Evolutionary conservation across 768 basidiomycete species (phyloP).

Genomic region (Trametes cingulata): DNA sequence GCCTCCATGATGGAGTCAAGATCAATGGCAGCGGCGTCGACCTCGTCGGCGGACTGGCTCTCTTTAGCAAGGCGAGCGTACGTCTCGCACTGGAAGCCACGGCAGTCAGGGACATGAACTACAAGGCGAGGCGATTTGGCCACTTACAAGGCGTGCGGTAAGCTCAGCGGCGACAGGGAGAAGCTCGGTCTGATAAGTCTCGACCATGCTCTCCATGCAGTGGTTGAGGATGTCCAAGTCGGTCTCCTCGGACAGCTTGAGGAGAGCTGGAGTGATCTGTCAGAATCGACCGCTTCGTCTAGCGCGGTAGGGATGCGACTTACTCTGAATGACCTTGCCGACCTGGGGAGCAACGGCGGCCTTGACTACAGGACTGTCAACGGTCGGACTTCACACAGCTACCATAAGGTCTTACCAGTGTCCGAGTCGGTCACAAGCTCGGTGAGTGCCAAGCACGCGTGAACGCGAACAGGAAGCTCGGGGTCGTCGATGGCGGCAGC

Average conservation of each 20-base stretch:
- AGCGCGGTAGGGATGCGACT: neutral
- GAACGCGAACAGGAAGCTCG: constrained; percentile 82
- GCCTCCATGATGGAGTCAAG: constrained; percentile 52
- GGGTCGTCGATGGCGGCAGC: constrained; percentile 71
- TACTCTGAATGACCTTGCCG: constrained; percentile 86
- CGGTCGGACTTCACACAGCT: neutral
- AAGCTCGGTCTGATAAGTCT: constrained; percentile 81
- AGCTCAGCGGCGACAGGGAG: constrained; percentile 84
- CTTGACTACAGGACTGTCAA: constrained; percentile 48
- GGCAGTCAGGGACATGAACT: neutral
- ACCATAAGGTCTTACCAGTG: constrained; percentile 48
- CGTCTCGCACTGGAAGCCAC: constrained; percentile 64
- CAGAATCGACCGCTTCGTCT: neutral
- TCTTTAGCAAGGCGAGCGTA: constrained; percentile 81
- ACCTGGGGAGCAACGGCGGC: constrained; percentile 71
- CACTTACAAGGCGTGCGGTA: constrained; percentile 69
- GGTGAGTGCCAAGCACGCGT: constrained; percentile 78
- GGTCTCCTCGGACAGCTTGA: constrained; percentile 89
- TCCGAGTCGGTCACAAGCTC: constrained; percentile 69
- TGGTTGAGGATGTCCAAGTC: constrained; percentile 83
- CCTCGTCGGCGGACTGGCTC: constrained; percentile 51
- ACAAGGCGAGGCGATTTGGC: neutral
- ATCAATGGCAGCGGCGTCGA: constrained; percentile 50
- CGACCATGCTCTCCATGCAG: constrained; percentile 85
- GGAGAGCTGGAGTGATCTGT: constrained; percentile 52